These are phyloP conservation scores for Angomonas deanei DNA, from an alignment of 208 protist species.

Conservation along the genomic window DNA sequence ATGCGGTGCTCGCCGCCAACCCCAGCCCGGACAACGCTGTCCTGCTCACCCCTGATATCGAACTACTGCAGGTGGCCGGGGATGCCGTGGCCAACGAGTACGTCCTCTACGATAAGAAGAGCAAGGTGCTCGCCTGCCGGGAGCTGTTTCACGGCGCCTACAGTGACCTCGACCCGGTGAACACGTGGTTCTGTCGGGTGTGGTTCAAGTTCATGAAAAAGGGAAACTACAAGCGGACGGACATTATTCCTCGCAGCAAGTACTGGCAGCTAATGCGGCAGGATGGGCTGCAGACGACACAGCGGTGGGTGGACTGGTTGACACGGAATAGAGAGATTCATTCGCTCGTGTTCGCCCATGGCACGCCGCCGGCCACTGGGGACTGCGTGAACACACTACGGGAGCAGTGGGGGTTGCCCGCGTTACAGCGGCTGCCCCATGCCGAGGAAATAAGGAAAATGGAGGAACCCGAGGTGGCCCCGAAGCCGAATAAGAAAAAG, in stretches of 20 bases:
- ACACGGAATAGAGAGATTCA: conserved; percentile 40
- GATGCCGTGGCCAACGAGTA: conserved; percentile 71
- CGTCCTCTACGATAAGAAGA: conserved; percentile 60
- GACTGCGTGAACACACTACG: conserved; percentile 48
- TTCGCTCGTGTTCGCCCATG: conserved; percentile 56
- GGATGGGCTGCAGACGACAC: conserved; percentile 30
- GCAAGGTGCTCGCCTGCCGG: conserved; percentile 51
- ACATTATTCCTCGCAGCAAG: conserved; percentile 66
- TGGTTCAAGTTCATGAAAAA: conserved; percentile 88
- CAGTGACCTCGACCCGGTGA: conserved; percentile 76
- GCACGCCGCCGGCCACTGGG: conserved; percentile 49
- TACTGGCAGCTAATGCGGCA: conserved; percentile 57
- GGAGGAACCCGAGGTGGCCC: background rate
- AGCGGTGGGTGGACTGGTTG: conserved; percentile 41
- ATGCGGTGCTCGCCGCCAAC: background rate
- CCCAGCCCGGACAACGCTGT: conserved; percentile 10
- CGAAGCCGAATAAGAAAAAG: background rate
- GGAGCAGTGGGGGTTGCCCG: conserved; percentile 55
- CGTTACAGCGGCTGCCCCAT: conserved; percentile 22
- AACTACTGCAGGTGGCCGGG: conserved; percentile 55
- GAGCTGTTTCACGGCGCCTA: conserved; percentile 84
- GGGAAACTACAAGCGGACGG: conserved; percentile 70
- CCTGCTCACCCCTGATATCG: conserved; percentile 51
- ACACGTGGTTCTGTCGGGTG: conserved; percentile 85
- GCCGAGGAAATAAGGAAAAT: background rate